Percentiles rank a stretch among this genome's conserved stretches.
These are phyloP conservation scores for Daldinia bambusicola DNA, from an alignment of 495 filamentous ascomycete species.

Conservation along the genomic window DNA sequence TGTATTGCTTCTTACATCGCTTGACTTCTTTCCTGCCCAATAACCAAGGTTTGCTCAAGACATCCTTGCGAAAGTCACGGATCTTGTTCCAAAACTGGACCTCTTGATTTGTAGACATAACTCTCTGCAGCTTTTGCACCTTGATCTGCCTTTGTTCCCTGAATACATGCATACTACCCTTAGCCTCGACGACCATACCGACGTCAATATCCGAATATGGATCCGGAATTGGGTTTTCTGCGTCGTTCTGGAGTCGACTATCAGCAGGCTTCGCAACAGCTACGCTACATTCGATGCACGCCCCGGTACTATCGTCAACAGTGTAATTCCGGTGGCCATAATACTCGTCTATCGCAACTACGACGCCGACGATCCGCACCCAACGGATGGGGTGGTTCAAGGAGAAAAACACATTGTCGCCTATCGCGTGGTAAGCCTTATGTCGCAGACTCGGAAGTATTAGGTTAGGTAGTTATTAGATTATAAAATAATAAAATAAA, in stretches of 20 bases:
- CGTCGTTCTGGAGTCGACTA: slow-evolving; percentile 11
- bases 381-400: slow-evolving; percentile 91
- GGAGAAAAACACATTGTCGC: slow-evolving; percentile 79
- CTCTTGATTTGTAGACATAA: slow-evolving; percentile 77
- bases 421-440: slow-evolving; percentile 52
- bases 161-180: slow-evolving; percentile 74
- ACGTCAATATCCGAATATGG: slow-evolving; percentile 62
- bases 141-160: slow-evolving; percentile 72
- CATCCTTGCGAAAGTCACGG: slow-evolving; percentile 66
- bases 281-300: slow-evolving; percentile 69
- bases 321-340: slow-evolving; percentile 69
- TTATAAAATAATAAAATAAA: slow-evolving; percentile 23
- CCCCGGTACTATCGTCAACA: slow-evolving; percentile 88
- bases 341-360: slow-evolving; percentile 79
- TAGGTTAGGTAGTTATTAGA: not conserved
- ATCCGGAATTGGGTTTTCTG: slow-evolving; percentile 18
- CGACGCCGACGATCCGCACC: slow-evolving; percentile 77
- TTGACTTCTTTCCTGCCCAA: slow-evolving; percentile 65
- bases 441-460: not conserved
- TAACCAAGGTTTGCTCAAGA: slow-evolving; percentile 76
- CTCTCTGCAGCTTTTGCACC: slow-evolving; percentile 69
- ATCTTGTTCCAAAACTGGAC: slow-evolving; percentile 79
- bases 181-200: slow-evolving; percentile 77
- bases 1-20: slow-evolving; percentile 60
- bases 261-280: slow-evolving; percentile 33